Evolutionary conservation across 2,329 filamentous ascomycete species (phyloP).

Genomic region (Diaporthe nobilis): DNA sequence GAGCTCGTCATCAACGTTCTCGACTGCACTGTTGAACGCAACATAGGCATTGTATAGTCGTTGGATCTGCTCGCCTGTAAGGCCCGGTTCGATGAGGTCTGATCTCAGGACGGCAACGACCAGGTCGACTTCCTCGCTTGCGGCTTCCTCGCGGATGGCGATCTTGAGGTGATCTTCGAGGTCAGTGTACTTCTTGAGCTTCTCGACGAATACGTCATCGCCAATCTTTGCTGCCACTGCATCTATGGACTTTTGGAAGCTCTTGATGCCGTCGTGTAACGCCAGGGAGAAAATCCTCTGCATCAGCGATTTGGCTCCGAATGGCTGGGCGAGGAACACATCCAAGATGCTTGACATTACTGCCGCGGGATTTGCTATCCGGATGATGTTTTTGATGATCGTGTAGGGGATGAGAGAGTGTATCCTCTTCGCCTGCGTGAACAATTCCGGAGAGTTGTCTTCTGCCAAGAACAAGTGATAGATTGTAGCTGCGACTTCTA

Average conservation of each 20-base stretch:
- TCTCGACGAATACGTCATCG: conserved; percentile 83
- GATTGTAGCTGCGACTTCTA: conserved; percentile 95
- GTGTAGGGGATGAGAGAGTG: conserved; percentile 96
- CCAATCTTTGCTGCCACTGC: conserved; percentile 81
- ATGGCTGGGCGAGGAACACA: conserved; percentile 95
- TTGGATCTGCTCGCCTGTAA: conserved; percentile 82
- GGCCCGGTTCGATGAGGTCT: conserved; percentile 79
- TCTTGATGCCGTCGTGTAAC: conserved; percentile 89
- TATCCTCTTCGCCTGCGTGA: conserved; percentile 93
- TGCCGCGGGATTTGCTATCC: conserved; percentile 94
- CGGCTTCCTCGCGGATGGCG: conserved; percentile 80
- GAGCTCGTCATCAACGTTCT: conserved; percentile 90
- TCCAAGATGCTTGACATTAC: conserved; percentile 98
- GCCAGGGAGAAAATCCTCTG: conserved; percentile 96
- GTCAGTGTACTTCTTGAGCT: conserved; percentile 85
- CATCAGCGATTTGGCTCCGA: conserved; percentile 89
- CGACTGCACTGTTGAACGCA: conserved; percentile 94
- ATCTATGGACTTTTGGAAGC: conserved; percentile 90
- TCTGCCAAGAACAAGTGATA: conserved; percentile 98
- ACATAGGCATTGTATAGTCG: conserved; percentile 95
- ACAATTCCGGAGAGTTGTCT: conserved; percentile 96
- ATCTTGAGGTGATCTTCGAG: conserved; percentile 82
- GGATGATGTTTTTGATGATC: conserved; percentile 95
- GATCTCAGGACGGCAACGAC: conserved; percentile 88
- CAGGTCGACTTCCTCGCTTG: conserved; percentile 82